A percentile compares a stretch with the other conserved stretches of the same genome.
Conservation (phyloP, 371 early-diverging fungal species). For the Capillidium heterosporum region DNA sequence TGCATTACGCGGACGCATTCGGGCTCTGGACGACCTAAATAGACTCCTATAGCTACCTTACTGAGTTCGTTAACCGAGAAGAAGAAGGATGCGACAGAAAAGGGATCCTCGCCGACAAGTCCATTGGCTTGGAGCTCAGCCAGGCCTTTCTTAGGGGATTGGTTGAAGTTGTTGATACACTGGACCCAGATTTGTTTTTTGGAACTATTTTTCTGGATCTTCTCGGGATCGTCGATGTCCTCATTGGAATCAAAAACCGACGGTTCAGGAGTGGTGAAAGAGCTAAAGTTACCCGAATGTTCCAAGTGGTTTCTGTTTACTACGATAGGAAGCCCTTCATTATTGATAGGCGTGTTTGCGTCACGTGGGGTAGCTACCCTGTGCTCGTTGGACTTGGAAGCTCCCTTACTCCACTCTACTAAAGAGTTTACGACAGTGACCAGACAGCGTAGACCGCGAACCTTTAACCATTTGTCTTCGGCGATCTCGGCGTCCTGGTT, state of each 20-base stretch:
- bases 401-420: slow-evolving; percentile 2
- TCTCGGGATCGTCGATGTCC: background rate
- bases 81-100: slow-evolving; percentile 56
- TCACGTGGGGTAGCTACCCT: background rate
- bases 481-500: background rate
- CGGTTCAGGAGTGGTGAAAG: background rate
- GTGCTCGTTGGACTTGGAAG: background rate
- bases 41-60: slow-evolving; percentile 86
- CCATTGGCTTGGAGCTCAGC: slow-evolving; percentile 40
- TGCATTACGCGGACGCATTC: slow-evolving; percentile 86
- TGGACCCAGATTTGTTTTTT: background rate
- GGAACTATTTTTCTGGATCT: background rate
- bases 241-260: background rate
- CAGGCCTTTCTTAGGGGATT: slow-evolving; percentile 14
- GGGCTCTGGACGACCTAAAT: slow-evolving; percentile 72
- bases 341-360: background rate
- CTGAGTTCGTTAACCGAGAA: slow-evolving; percentile 53
- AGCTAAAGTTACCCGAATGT: background rate
- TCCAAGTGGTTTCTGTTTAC: slow-evolving; percentile 5
- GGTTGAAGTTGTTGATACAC: background rate
- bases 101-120: slow-evolving; percentile 35
- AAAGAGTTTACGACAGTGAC: slow-evolving; percentile 3
- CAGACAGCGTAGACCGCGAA: slow-evolving; percentile 1
- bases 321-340: slow-evolving; percentile 3
- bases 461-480: slow-evolving; percentile 1